These are phyloP conservation scores for Bacidia gigantensis DNA, from an alignment of 495 filamentous ascomycete genomes.

Conservation along the genomic window DNA sequence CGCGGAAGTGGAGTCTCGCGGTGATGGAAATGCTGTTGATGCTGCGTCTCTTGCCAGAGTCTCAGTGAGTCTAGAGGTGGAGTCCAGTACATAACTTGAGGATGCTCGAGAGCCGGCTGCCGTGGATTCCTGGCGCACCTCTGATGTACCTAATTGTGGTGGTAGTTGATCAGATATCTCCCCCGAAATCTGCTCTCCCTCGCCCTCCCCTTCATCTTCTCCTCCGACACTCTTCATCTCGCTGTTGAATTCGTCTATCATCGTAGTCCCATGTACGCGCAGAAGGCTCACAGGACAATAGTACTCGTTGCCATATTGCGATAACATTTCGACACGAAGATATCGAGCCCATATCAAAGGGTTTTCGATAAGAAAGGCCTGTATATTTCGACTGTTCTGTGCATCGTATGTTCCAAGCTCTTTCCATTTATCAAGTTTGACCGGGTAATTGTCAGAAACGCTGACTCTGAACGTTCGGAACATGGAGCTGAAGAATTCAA, in stretches of 20 bases:
- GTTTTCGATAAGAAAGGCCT: conserved; percentile 84
- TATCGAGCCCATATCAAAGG: conserved; percentile 94
- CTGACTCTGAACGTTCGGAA: conserved; percentile 79
- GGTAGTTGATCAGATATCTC: conserved; percentile 10
- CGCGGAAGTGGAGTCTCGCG: not conserved
- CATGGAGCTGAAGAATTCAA: conserved; percentile 97
- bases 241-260: conserved; percentile 83
- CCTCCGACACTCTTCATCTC: conserved; percentile 50
- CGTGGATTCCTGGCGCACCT: not conserved
- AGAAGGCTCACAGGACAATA: conserved; percentile 88
- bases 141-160: conserved; percentile 10
- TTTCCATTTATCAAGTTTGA: conserved; percentile 85
- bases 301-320: conserved; percentile 89
- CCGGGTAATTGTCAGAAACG: conserved; percentile 85
- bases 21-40: not conserved
- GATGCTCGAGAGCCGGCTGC: not conserved
- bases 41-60: not conserved
- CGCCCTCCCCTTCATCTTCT: conserved; percentile 41
- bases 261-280: conserved; percentile 86
- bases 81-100: too few relatives aligned
- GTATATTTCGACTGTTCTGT: conserved; percentile 79
- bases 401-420: conserved; percentile 80
- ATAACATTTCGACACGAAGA: conserved; percentile 77
- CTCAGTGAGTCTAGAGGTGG: not conserved
- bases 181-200: conserved; percentile 17